Conservation (phyloP, 805 yeast species). For the Komagataella mondaviorum region DNA sequence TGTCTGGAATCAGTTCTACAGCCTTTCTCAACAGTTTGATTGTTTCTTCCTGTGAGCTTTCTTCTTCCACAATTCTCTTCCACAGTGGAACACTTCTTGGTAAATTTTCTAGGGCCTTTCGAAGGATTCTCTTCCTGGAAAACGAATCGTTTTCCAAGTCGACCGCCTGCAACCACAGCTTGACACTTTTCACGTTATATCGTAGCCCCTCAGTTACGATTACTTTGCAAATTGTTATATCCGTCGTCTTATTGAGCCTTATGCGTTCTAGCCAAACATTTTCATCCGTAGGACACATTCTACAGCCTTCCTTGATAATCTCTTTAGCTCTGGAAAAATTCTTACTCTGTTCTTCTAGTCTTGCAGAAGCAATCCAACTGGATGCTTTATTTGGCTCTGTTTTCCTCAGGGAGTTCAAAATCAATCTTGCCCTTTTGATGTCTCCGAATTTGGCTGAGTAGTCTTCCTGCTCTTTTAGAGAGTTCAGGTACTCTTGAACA, state of each 20-base stretch:
- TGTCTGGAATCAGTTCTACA: constrained; percentile 49
- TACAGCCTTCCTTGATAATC: constrained; percentile 65
- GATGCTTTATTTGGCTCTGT: constrained; percentile 61
- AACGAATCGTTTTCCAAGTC: constrained; percentile 47
- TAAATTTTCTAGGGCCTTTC: constrained; percentile 56
- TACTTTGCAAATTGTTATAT: constrained; percentile 31
- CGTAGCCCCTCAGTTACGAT: constrained; percentile 56
- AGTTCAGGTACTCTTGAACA: constrained; percentile 25
- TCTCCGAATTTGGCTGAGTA: constrained; percentile 28
- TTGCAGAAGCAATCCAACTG: constrained; percentile 81
- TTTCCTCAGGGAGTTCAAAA: constrained; percentile 55
- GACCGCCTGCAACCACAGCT: constrained; percentile 62
- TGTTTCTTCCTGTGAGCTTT: constrained; percentile 34
- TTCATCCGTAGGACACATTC: constrained; percentile 47
- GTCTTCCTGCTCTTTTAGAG: constrained; percentile 11
- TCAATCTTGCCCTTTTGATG: constrained; percentile 37
- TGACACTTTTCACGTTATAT: constrained; percentile 38
- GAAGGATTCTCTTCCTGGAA: constrained; percentile 42
- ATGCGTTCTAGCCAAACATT: constrained; percentile 77
- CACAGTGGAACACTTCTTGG: constrained; percentile 54
- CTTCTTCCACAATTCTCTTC: constrained; percentile 50
- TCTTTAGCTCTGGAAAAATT: constrained; percentile 42
- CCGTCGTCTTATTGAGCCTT: constrained; percentile 36
- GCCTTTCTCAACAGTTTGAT: constrained; percentile 49
- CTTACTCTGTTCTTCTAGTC: constrained; percentile 56